These are phyloP conservation scores for Tulasnella sp. DNA, from an alignment of 768 basidiomycete genomes.

Conservation along the genomic window DNA sequence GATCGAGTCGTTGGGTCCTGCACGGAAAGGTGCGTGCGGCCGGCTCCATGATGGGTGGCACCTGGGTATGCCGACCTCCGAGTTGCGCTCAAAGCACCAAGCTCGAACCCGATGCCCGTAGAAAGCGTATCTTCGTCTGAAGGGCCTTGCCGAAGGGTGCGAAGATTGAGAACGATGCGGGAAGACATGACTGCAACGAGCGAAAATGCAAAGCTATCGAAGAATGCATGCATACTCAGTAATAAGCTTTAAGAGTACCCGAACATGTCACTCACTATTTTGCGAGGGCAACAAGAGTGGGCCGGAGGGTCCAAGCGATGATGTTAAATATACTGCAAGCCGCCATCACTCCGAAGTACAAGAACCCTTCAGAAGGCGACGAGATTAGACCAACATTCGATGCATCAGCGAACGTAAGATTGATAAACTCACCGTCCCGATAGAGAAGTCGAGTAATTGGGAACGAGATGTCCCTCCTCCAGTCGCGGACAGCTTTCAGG, in stretches of 20 bases:
- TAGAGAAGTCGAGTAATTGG: neutral
- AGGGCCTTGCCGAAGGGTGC: neutral
- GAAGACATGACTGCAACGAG: neutral
- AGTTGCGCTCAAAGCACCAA: neutral
- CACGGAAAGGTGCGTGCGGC: neutral
- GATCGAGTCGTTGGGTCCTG: no score
- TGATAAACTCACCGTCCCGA: neutral
- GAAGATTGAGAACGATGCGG: conserved; percentile 4
- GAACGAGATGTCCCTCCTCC: neutral
- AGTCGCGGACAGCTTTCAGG: neutral
- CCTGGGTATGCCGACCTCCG: neutral
- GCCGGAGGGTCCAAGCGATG: conserved; percentile 2
- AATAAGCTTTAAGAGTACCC: neutral
- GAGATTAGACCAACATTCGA: neutral
- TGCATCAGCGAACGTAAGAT: neutral
- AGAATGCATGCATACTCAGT: neutral
- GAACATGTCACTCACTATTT: neutral
- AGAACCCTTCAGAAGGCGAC: neutral
- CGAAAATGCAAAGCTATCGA: neutral
- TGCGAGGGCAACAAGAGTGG: neutral
- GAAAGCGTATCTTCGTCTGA: neutral
- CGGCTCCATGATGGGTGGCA: neutral
- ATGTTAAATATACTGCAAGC: conserved; percentile 1
- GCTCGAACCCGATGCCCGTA: neutral
- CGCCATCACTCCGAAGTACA: neutral